Conservation (phyloP, 2,329 filamentous ascomycete species). For the Gliomastix tumulicola region DNA sequence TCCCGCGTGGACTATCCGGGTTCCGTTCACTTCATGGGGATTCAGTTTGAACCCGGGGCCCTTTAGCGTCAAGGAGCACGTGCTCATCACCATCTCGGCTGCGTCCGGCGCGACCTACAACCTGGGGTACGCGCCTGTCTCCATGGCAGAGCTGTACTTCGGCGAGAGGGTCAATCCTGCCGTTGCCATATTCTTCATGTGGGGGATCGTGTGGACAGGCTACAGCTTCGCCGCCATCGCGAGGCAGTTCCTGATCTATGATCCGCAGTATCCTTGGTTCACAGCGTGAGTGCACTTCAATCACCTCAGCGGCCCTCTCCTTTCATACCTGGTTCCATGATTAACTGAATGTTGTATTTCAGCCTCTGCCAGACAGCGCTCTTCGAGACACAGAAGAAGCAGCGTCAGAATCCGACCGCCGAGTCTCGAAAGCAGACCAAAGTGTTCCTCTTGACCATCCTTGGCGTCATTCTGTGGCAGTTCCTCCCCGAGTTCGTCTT, state of each 20-base stretch:
- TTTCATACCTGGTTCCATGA: background rate
- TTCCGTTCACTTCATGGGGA: conserved; percentile 37
- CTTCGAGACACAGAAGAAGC: conserved; percentile 49
- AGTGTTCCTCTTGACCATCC: conserved; percentile 47
- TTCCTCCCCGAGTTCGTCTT: conserved; percentile 56
- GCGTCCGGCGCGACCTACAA: conserved; percentile 46
- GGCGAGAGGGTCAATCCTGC: conserved; percentile 41
- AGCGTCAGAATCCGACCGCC: conserved; percentile 39
- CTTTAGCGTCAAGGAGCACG: conserved; percentile 51
- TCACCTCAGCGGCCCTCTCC: background rate
- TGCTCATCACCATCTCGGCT: conserved; percentile 46
- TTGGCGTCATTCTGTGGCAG: conserved; percentile 51
- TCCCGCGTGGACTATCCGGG: conserved; percentile 34
- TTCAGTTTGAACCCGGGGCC: conserved; percentile 51
- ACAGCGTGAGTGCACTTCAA: conserved; percentile 25
- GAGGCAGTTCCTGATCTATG: conserved; percentile 49
- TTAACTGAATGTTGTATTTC: background rate
- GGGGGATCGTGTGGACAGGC: conserved; percentile 46
- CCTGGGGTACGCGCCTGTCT: conserved; percentile 42
- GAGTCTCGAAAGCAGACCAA: conserved; percentile 45
- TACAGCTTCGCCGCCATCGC: conserved; percentile 53
- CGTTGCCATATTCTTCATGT: conserved; percentile 54
- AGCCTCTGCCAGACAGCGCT: conserved; percentile 46
- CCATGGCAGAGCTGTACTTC: conserved; percentile 50
- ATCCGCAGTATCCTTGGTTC: conserved; percentile 38